Percentiles rank a stretch among this genome's conserved stretches.
These are phyloP conservation scores for Metschnikowia shivogae DNA, from an alignment of 805 yeast genomes.

Conservation along the genomic window DNA sequence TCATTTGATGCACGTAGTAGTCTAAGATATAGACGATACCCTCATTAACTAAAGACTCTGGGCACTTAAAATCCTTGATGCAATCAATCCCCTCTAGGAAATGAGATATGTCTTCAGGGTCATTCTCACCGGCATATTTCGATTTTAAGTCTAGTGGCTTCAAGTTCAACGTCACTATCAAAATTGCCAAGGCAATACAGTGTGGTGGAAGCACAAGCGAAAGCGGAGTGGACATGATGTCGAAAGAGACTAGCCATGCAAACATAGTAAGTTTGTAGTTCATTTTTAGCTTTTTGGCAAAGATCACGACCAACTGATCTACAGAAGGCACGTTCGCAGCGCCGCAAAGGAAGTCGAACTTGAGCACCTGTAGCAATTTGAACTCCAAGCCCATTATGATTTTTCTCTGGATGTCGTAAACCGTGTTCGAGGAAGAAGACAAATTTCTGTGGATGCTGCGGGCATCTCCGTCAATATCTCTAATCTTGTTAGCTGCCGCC, in stretches of 20 bases:
- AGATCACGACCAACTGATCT: constrained; percentile 64
- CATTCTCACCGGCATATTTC: constrained; percentile 19
- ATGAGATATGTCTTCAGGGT: constrained; percentile 16
- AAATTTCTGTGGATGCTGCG: constrained; percentile 18
- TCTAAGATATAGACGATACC: constrained; percentile 57
- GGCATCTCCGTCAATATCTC: constrained; percentile 35
- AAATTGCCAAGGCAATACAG: constrained; percentile 63
- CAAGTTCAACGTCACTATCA: constrained; percentile 57
- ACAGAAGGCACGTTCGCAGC: constrained; percentile 39
- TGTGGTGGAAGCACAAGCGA: constrained; percentile 71
- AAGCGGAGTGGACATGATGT: constrained; percentile 65
- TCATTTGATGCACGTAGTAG: constrained; percentile 55
- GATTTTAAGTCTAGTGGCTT: constrained; percentile 29
- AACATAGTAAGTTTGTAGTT: constrained; percentile 46
- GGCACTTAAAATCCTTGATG: constrained; percentile 36
- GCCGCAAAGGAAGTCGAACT: constrained; percentile 74
- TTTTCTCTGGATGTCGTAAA: constrained; percentile 52
- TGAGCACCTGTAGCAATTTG: constrained; percentile 67
- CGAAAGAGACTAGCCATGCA: constrained; percentile 77
- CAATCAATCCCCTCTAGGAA: constrained; percentile 32
- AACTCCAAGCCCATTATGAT: constrained; percentile 60
- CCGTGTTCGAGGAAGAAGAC: constrained; percentile 12
- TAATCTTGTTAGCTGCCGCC: constrained; percentile 41
- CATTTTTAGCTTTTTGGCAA: constrained; percentile 47
- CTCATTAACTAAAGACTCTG: constrained; percentile 43